Base-by-base conservation (phyloP, 2,329 filamentous ascomycete genomes). In the Alternaria sp. region DNA sequence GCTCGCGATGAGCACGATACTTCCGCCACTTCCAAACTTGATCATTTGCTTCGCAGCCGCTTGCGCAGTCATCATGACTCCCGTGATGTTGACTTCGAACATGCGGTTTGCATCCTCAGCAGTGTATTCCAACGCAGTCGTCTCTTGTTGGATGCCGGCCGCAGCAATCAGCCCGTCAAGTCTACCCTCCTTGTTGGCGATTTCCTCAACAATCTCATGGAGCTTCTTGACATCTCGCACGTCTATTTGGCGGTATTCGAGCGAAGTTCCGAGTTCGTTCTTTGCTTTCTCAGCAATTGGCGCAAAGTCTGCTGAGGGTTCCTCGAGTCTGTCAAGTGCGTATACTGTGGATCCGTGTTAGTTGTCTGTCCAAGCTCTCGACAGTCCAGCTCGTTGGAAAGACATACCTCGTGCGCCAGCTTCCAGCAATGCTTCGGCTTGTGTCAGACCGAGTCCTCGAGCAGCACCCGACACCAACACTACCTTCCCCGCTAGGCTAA, bases 111-210 rank as follows among this genome's bases (percentile, higher is more conserved):
- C 83, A 67, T 89, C 86, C 72, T 87, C 84, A 54, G 84, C 81
- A 2, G 83, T 83, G 76, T 97, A 96, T 50, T 97, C 92, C 56
- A 97, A 83, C 1, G 94, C 93, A 0, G 92, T 81, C 0, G 89
- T 93, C 80, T 96, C 92, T 79, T 96, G 91, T 80, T 97, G 92
- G 70, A 93, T 91, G 1, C 89, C 90, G 0, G 90, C 90, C 0
- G 89, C 89, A 0, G 89, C 89, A 49, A 97, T 87, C 57, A 97
- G 81, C 0, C 93, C 93, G 74, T 97, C 92, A 63, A 97, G 80
- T 16, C 90, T 87, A 6, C 90, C 90, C 65, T 93, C 87, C 60
- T 86, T 80, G 52, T 88, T 83, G 16, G 88, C 92, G 66, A 97
- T 95, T 11, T 81, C 83, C 65, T 85, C 83, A 49, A 96, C 84